Conservation (phyloP, 495 filamentous ascomycete species). For the Thermothielavioides terrestris region DNA sequence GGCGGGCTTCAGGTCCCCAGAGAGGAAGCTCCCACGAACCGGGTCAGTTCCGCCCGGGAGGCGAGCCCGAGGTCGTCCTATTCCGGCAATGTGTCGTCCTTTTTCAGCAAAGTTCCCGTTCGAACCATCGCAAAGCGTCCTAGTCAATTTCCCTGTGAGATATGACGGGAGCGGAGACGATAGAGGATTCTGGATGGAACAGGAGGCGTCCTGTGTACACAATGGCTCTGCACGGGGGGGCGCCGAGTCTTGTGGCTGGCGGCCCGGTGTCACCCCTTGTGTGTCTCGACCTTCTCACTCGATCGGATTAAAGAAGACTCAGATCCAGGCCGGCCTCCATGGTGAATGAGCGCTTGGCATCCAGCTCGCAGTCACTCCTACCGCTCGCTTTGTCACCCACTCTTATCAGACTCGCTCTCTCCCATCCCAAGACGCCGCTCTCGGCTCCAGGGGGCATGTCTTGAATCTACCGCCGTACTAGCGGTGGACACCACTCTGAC, state of each 20-base stretch:
- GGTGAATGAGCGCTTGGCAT: neutral
- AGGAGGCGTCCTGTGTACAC: neutral
- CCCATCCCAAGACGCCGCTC: no score
- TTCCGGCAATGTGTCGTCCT: conserved; percentile 11
- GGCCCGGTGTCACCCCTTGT: conserved; percentile 1
- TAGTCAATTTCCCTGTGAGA: neutral
- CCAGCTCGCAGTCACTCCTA: neutral
- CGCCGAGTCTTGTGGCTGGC: neutral
- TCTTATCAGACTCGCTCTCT: neutral
- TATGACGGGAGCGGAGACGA: neutral
- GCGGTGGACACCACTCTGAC: no score
- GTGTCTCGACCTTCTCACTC: neutral
- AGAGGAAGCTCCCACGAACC: neutral
- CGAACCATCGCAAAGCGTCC: neutral
- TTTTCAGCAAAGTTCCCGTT: conserved; percentile 13
- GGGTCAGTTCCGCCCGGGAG: conserved; percentile 7
- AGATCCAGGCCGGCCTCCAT: neutral
- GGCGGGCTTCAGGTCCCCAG: neutral
- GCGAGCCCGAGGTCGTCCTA: neutral
- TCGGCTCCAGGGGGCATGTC: no score
- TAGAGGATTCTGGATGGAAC: neutral
- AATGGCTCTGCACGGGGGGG: neutral
- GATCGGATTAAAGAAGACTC: neutral
- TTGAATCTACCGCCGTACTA: no score
- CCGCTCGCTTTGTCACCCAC: neutral